Percentiles rank a stretch among this genome's conserved stretches.
Evolutionary conservation across 1,139 yeast genomes (phyloP).

Genomic region (Pichia cactophila): DNA sequence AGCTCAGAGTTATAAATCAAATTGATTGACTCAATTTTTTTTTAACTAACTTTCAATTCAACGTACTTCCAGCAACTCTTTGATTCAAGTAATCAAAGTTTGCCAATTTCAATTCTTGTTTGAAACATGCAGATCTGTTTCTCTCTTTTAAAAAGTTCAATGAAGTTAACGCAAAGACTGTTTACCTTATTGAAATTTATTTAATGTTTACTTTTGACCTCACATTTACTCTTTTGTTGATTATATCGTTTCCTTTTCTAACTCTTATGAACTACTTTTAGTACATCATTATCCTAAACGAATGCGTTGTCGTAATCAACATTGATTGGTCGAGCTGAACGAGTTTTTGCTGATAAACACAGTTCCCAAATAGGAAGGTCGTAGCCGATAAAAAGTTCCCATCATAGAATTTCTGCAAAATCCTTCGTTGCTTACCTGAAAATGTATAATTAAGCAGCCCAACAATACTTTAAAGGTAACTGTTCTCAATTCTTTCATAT

Average conservation of each 20-base stretch:
- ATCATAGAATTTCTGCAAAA: too few relatives aligned
- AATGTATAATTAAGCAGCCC: too few relatives aligned
- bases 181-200: background rate
- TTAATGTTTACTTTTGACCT: background rate
- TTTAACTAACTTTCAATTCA: background rate
- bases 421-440: too few relatives aligned
- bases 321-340: too few relatives aligned
- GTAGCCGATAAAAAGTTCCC: background rate
- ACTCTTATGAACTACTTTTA: too few relatives aligned
- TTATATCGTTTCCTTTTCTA: background rate
- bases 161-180: background rate
- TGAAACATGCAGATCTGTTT: background rate
- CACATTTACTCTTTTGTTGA: background rate
- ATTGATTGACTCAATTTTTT: background rate
- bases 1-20: background rate
- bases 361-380: background rate
- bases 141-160: background rate
- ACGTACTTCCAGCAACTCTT: background rate
- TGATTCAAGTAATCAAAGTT: background rate
- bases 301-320: too few relatives aligned
- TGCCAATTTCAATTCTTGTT: background rate
- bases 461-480: background rate
- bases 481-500: background rate
- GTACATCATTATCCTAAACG: too few relatives aligned
- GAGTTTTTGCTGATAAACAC: background rate